These are phyloP conservation scores for Parathielavia hyrcaniae DNA, from an alignment of 495 filamentous ascomycete species.

Conservation along the genomic window DNA sequence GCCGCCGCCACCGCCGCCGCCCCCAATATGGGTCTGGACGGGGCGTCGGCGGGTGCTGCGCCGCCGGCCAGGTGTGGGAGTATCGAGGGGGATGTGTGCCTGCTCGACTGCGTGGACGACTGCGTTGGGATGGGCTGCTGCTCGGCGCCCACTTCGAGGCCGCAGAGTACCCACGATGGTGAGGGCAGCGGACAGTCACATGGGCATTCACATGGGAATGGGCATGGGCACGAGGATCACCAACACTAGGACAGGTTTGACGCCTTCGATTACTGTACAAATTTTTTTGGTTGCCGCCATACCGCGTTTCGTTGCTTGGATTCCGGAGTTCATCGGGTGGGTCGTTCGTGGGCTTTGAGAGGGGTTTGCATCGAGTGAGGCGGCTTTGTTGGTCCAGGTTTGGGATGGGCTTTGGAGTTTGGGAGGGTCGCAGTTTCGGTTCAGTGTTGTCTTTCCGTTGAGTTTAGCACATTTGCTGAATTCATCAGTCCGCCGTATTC, in stretches of 20 bases:
- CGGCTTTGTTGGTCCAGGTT: not conserved
- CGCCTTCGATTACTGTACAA: not conserved
- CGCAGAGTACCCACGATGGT: constrained; percentile 25
- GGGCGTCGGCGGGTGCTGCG: constrained; percentile 32
- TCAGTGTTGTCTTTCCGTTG: not conserved
- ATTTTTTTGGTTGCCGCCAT: not conserved
- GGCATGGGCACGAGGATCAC: constrained; percentile 10
- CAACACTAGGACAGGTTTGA: not conserved
- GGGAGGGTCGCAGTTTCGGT: not conserved
- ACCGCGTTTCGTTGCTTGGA: too few relatives aligned
- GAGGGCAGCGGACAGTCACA: constrained; percentile 11
- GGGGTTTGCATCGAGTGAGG: not conserved
- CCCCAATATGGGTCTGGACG: constrained; percentile 30
- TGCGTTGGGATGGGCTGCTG: constrained; percentile 76
- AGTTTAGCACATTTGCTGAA: too few relatives aligned
- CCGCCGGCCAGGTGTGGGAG: constrained; percentile 49
- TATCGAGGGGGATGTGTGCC: constrained; percentile 55
- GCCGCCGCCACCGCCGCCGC: constrained; percentile 29
- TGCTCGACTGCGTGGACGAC: constrained; percentile 80
- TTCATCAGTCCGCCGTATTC: too few relatives aligned
- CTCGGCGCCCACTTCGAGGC: constrained; percentile 21
- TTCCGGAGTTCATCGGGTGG: not conserved
- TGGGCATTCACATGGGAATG: constrained; percentile 8
- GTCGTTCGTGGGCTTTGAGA: not conserved
- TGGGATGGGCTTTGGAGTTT: not conserved